A percentile compares a stretch with the other conserved stretches of the same genome.
Conservation (phyloP, 2,329 filamentous ascomycete species). For the Myriosclerotinia scirpicola region DNA sequence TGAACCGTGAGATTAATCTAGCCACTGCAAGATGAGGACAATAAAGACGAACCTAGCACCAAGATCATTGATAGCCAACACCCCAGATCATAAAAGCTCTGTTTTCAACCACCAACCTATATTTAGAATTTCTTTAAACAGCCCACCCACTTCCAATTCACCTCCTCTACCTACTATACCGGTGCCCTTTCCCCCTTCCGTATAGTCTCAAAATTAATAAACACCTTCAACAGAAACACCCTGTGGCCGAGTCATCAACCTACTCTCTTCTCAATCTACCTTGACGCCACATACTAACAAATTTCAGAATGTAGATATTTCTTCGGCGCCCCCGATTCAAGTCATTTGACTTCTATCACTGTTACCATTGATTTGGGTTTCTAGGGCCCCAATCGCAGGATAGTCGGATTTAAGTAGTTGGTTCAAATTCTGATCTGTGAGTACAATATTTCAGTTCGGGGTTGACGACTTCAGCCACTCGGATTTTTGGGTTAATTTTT, state of each 20-base stretch:
- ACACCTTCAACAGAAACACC: too few relatives aligned
- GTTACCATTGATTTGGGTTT: neutral
- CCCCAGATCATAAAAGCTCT: too few relatives aligned
- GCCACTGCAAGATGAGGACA: too few relatives aligned
- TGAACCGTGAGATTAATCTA: too few relatives aligned
- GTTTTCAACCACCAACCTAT: too few relatives aligned
- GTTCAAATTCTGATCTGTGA: neutral
- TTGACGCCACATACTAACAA: neutral
- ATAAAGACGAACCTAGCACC: too few relatives aligned
- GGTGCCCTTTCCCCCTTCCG: neutral
- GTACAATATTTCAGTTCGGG: neutral
- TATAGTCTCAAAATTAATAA: neutral
- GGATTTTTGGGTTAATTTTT: neutral
- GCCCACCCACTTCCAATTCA: too few relatives aligned
- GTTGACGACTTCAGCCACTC: neutral
- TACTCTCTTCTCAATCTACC: neutral
- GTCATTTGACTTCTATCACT: neutral
- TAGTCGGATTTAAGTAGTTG: neutral
- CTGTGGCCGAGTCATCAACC: too few relatives aligned
- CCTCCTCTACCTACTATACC: too few relatives aligned
- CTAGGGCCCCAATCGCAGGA: neutral
- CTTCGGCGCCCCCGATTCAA: neutral
- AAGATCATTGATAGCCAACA: too few relatives aligned
- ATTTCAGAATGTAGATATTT: neutral
- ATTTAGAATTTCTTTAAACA: too few relatives aligned